phyloP scores from a whole-genome alignment of 2,329 filamentous ascomycete species.

The Alternaria solani region DNA sequence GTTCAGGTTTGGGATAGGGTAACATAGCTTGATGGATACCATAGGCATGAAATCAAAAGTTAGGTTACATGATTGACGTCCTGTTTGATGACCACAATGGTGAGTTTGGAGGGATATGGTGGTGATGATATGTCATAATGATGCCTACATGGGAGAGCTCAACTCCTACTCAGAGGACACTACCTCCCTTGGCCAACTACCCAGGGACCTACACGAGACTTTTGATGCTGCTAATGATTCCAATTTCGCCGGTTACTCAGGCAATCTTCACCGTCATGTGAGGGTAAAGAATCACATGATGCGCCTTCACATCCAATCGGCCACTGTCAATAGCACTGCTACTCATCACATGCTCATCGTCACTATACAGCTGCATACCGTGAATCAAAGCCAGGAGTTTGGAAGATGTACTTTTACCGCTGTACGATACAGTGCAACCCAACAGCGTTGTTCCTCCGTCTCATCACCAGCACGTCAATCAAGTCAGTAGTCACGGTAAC shows the following conservation, averaged over 20 bases:
- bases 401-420: too few relatives aligned
- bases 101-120: background rate
- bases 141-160: background rate
- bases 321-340: background rate
- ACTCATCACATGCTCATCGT: background rate
- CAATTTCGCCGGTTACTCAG: background rate
- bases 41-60: background rate
- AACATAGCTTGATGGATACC: background rate
- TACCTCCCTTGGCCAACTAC: background rate
- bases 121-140: background rate
- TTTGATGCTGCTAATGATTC: background rate
- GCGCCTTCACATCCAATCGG: background rate
- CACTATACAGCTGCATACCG: background rate
- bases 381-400: too few relatives aligned
- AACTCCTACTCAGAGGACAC: too few relatives aligned
- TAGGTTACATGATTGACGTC: background rate
- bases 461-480: too few relatives aligned
- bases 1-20: background rate
- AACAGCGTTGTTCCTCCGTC: too few relatives aligned
- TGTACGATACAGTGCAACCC: too few relatives aligned
- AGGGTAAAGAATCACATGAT: background rate
- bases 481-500: background rate
- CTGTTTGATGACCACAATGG: background rate
- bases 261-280: background rate
- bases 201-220: background rate